Conservation (phyloP, 495 filamentous ascomycete species). For the Filosporella fistucella region DNA sequence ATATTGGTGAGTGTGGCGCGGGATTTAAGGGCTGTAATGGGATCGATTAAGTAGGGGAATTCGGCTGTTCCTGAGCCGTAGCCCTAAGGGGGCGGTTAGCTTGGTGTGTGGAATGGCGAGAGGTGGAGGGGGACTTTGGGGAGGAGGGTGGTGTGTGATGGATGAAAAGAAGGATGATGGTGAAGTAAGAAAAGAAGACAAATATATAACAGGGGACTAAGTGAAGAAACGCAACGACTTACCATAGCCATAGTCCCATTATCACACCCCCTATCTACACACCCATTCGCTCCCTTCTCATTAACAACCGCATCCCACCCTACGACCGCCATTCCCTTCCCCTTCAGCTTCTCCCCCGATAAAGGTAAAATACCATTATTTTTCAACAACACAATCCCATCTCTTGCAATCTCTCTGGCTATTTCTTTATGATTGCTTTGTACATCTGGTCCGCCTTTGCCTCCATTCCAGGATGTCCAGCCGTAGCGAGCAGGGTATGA, state of each 20-base stretch:
- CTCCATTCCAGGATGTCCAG: slow-evolving; percentile 80
- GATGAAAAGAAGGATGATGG: too few species aligned
- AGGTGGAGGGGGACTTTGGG: too few species aligned
- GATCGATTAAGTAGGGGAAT: slow-evolving; percentile 87
- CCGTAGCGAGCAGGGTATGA: slow-evolving; percentile 56
- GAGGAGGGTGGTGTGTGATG: too few species aligned
- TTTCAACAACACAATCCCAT: slow-evolving; percentile 85
- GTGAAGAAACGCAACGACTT: too few species aligned
- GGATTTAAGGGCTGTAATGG: slow-evolving; percentile 76
- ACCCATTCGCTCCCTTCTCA: slow-evolving; percentile 77
- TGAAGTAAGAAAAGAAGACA: too few species aligned
- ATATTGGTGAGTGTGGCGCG: slow-evolving; percentile 56
- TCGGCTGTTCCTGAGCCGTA: slow-evolving; percentile 89
- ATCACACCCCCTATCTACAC: slow-evolving; percentile 73
- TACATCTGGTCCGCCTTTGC: slow-evolving; percentile 76
- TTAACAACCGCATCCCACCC: slow-evolving; percentile 80
- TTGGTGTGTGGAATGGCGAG: too few species aligned
- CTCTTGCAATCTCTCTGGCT: slow-evolving; percentile 68
- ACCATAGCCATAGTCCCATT: slow-evolving; percentile 88
- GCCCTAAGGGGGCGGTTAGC: too few species aligned
- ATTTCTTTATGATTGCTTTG: slow-evolving; percentile 65
- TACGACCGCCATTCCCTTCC: slow-evolving; percentile 71
- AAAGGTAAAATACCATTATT: slow-evolving; percentile 79
- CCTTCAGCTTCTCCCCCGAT: slow-evolving; percentile 64
- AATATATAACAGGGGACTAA: too few species aligned